Conservation (phyloP, 192 early-diverging fungal species). For the Linnemannia hyalina region DNA sequence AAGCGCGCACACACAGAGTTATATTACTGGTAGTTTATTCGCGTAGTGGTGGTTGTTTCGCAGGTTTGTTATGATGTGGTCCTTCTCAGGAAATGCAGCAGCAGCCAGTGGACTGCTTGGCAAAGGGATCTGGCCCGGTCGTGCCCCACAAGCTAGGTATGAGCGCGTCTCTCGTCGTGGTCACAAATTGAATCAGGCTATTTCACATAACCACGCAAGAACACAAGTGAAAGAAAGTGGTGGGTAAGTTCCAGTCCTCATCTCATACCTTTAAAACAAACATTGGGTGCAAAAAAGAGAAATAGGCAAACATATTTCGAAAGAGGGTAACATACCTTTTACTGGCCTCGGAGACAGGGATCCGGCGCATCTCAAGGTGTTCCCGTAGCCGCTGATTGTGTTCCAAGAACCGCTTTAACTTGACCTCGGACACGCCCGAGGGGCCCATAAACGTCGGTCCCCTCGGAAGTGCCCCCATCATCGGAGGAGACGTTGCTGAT, state of each 20-base stretch:
- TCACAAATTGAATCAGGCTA: slow-evolving; percentile 60
- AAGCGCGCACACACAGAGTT: background rate
- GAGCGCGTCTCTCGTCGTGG: slow-evolving; percentile 53
- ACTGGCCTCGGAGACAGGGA: slow-evolving; percentile 80
- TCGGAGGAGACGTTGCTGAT: background rate
- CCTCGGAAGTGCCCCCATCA: background rate
- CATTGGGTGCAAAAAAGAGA: too few species aligned
- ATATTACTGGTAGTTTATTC: background rate
- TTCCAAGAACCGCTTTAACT: slow-evolving; percentile 78
- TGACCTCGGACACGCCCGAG: slow-evolving; percentile 68
- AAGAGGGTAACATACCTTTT: slow-evolving; percentile 43
- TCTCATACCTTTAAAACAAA: too few species aligned
- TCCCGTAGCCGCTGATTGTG: slow-evolving; percentile 79
- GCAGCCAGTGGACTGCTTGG: slow-evolving; percentile 24
- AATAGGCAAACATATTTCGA: too few species aligned
- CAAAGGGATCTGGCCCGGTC: slow-evolving; percentile 40
- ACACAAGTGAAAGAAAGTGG: background rate
- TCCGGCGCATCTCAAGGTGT: slow-evolving; percentile 81
- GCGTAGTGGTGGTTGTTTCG: background rate
- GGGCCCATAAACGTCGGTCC: slow-evolving; percentile 6
- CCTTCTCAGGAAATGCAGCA: slow-evolving; percentile 19
- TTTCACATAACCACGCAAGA: background rate
- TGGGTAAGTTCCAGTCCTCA: background rate
- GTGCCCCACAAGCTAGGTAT: slow-evolving; percentile 61
- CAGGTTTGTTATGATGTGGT: too few species aligned